These are phyloP conservation scores for Colletotrichum orchidophilum DNA, from an alignment of 2,329 filamentous ascomycete genomes.

Conservation along the genomic window DNA sequence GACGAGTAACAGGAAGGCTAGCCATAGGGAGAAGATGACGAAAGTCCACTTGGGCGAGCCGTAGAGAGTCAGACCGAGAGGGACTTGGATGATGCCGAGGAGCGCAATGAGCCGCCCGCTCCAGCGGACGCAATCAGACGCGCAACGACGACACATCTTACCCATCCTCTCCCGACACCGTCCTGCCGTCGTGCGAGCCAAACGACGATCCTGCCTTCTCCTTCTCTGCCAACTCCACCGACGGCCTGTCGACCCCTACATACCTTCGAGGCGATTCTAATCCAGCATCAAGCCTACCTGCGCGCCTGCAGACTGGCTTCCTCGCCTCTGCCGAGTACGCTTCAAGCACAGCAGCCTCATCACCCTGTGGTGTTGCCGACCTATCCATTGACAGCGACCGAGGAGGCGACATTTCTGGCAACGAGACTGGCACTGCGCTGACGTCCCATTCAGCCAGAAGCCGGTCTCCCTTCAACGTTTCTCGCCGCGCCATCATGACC, in stretches of 20 bases:
- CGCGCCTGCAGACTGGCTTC: conserved; percentile 58
- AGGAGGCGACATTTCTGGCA: conserved; percentile 51
- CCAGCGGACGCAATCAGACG: conserved; percentile 72
- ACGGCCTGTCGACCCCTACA: conserved; percentile 36
- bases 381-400: conserved; percentile 66
- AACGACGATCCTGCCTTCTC: conserved; percentile 60
- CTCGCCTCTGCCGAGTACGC: conserved; percentile 58
- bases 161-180: conserved; percentile 53
- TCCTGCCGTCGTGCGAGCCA: conserved; percentile 63
- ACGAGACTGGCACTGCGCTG: conserved; percentile 53
- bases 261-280: conserved; percentile 42
- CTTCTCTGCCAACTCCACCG: conserved; percentile 54
- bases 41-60: conserved; percentile 88
- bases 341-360: conserved; percentile 63
- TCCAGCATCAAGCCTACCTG: conserved; percentile 61
- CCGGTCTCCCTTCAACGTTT: conserved; percentile 62
- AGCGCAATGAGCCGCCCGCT: conserved; percentile 80
- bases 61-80: conserved; percentile 89
- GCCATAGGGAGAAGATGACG: conserved; percentile 84
- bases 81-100: conserved; percentile 86
- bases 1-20: conserved; percentile 73
- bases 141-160: conserved; percentile 51
- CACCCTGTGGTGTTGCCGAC: conserved; percentile 66
- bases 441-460: conserved; percentile 50
- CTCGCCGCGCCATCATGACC: conserved; percentile 67